Evolutionary conservation across 2,329 filamentous ascomycete species (phyloP).

Genomic region (Plectosphaerella plurivora): DNA sequence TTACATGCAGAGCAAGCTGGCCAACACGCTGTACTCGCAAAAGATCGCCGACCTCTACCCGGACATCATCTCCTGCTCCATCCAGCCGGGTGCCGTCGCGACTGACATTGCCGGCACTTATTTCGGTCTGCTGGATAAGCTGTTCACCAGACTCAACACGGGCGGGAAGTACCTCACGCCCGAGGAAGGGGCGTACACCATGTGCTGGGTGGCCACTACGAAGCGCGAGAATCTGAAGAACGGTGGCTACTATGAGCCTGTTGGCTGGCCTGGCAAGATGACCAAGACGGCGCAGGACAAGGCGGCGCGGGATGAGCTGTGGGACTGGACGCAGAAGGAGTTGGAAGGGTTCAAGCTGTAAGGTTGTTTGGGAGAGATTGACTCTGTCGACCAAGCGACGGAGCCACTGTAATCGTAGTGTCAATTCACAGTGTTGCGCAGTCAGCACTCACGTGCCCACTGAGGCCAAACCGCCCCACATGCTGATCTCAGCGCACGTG

Average conservation of each 20-base stretch:
- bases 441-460: not conserved
- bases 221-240: constrained; percentile 11
- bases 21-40: constrained; percentile 24
- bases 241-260: constrained; percentile 26
- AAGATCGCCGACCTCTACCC: constrained; percentile 39
- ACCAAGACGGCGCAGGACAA: too few species aligned
- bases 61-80: constrained; percentile 32
- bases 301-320: too few species aligned
- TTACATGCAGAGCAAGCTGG: constrained; percentile 9
- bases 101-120: not conserved
- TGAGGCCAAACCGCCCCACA: not conserved
- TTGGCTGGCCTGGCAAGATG: constrained; percentile 13
- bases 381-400: too few species aligned
- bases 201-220: constrained; percentile 23
- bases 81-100: constrained; percentile 39
- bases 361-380: too few species aligned
- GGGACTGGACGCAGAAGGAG: too few species aligned
- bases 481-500: not conserved
- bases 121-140: not conserved
- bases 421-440: not conserved
- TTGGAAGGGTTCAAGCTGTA: too few species aligned
- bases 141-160: not conserved
- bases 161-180: not conserved
- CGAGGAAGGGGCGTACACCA: constrained; percentile 19
- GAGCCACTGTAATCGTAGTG: too few species aligned